Evolutionary conservation across 73 alveolate species (phyloP).

Genomic region (Uronychia binucleata): DNA sequence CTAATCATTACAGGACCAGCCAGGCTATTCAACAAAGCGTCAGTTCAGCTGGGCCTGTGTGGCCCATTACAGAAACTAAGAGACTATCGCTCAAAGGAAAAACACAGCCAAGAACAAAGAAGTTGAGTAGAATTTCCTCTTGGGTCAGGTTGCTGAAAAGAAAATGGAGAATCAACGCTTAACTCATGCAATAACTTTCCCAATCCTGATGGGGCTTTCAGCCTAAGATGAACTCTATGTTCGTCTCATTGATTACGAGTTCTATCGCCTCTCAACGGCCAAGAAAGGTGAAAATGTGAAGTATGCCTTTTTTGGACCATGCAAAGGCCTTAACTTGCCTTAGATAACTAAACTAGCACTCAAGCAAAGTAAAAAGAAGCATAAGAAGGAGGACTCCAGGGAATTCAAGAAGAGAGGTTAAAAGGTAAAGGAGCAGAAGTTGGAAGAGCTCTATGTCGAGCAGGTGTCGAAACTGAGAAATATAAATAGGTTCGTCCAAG

Average conservation of each 20-base stretch:
- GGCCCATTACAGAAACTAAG: not conserved
- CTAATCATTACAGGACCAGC: not conserved
- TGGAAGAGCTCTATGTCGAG: not conserved
- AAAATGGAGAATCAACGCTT: not conserved
- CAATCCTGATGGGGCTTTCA: not conserved
- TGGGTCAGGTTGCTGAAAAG: not conserved
- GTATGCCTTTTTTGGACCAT: not conserved
- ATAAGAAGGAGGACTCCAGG: not conserved
- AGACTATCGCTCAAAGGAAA: not conserved
- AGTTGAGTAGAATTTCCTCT: not conserved
- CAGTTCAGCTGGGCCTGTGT: not conserved
- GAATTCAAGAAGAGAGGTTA: not conserved
- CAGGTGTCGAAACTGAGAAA: not conserved
- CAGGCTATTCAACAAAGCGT: not conserved
- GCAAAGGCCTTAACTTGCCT: not conserved
- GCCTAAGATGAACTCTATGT: not conserved
- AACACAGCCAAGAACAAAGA: not conserved
- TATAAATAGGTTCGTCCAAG: not conserved
- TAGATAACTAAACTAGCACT: not conserved
- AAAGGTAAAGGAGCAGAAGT: not conserved
- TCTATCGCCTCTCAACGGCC: not conserved
- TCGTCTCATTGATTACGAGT: not conserved
- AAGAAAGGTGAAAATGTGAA: not conserved
- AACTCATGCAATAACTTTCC: not conserved
- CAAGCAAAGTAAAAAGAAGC: not conserved